Base-by-base conservation (phyloP, 129 eudicot genomes). In the Apium graveolens region DNA sequence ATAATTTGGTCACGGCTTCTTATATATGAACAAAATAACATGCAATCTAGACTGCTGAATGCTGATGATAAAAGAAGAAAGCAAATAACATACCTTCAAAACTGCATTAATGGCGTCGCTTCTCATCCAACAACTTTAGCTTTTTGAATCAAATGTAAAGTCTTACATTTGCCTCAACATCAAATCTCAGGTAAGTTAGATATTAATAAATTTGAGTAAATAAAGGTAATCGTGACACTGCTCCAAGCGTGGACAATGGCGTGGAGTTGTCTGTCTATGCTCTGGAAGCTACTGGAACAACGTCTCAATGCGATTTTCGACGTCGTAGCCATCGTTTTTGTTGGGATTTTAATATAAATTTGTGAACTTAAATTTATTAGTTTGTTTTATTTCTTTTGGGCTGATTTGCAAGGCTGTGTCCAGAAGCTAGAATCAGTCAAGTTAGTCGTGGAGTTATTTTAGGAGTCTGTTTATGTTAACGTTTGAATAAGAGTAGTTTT, bases 281-380 rank as follows among this genome's bases (percentile, higher is more conserved):
- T 83, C 14, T 83, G 81, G 78, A 69, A 70, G 1, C 83, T 79
- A 20, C 80, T 75, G 75, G 81, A 83, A 21, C 86, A 68, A 57
- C 70, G 86, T 41, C 69, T 75, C 38, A 57, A 78, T 3, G 37
- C 31, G 18, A 60, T 83, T 5, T 79, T 45, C 26, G 81, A 83
- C 4, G 80, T 73, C 7, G 80, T 70, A 46, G 71, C 73, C 80
- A 38, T 75, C 51, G 78, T 72, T n/a, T n/a, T n/a, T n/a, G n/a
- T n/a, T n/a, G n/a, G n/a, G n/a, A n/a, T n/a, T n/a, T n/a, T n/a
- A n/a, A n/a, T n/a, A n/a, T n/a, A n/a, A n/a, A n/a, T n/a, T n/a
- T n/a, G n/a, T n/a, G n/a, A n/a, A n/a, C n/a, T n/a, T n/a, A n/a
- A n/a, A n/a, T n/a, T n/a, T n/a, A n/a, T n/a, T n/a, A n/a, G n/a